Conservation (phyloP, 2,329 filamentous ascomycete species). For the Venturia carpophila region DNA sequence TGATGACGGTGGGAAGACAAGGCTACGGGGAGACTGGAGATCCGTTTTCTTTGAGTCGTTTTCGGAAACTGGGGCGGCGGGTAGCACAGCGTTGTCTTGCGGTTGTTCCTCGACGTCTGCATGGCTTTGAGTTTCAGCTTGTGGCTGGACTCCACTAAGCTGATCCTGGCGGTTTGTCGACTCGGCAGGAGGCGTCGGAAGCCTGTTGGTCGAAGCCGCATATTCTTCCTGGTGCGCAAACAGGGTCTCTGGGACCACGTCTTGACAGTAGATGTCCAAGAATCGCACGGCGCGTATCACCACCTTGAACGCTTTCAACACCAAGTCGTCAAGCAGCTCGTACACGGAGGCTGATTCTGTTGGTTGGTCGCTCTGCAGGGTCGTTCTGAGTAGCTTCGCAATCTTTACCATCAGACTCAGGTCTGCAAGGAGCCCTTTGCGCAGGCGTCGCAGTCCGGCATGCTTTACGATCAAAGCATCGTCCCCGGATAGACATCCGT, state of each 20-base stretch:
- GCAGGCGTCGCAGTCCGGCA: conserved; percentile 66
- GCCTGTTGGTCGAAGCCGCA: conserved; percentile 34
- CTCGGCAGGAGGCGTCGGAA: conserved; percentile 35
- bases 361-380: conserved; percentile 25
- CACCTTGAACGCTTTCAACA: conserved; percentile 87
- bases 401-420: conserved; percentile 83
- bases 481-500: conserved; percentile 79
- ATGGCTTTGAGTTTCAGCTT: conserved; percentile 12
- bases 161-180: not conserved
- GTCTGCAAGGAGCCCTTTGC: conserved; percentile 83
- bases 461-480: conserved; percentile 66
- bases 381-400: conserved; percentile 66
- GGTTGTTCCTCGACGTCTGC: conserved; percentile 2
- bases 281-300: conserved; percentile 88
- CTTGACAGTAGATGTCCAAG: conserved; percentile 69
- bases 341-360: conserved; percentile 45
- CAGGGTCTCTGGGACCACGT: conserved; percentile 21
- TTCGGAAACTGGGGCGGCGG: not conserved
- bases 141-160: conserved; percentile 8
- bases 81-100: conserved; percentile 13
- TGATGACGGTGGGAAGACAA: conserved; percentile 10
- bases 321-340: conserved; percentile 82
- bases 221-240: conserved; percentile 6
- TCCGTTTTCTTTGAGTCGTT: conserved; percentile 6
- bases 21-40: not conserved